phyloP scores from a whole-genome alignment of 306 rosid genomes.

The Lagenaria siceraria region DNA sequence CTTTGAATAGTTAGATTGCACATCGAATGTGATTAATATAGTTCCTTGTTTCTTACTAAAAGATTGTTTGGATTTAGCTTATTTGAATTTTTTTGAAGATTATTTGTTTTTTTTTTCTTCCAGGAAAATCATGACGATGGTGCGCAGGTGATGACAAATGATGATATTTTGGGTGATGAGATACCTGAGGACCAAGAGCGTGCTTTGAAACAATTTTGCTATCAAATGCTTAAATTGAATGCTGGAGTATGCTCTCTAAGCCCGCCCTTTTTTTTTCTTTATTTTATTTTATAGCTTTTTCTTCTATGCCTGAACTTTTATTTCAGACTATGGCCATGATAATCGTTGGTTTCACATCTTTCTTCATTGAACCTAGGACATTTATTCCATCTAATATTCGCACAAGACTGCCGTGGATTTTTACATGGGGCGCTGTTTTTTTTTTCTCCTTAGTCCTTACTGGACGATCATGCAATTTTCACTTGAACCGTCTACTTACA shows the following conservation, averaged over 20 bases:
- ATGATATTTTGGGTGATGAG: constrained; percentile 96
- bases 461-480: background rate
- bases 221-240: constrained; percentile 72
- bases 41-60: too few relatives aligned
- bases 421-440: background rate
- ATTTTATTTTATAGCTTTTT: too few relatives aligned
- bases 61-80: background rate
- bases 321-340: background rate
- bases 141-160: constrained; percentile 61
- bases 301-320: background rate
- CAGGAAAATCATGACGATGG: constrained; percentile 56
- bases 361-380: background rate
- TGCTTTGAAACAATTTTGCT: constrained; percentile 78
- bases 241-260: constrained; percentile 47
- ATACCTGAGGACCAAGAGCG: constrained; percentile 90
- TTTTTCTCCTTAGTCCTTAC: background rate
- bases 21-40: too few relatives aligned
- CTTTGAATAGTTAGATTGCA: too few relatives aligned
- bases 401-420: background rate
- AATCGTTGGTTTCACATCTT: background rate
- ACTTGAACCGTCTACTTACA: background rate
- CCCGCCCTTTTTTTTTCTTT: background rate
- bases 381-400: background rate
- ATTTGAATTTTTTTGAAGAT: background rate
- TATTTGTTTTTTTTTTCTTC: background rate